These are phyloP conservation scores for Piloderma croceum DNA, from an alignment of 768 basidiomycete genomes.

Conservation along the genomic window DNA sequence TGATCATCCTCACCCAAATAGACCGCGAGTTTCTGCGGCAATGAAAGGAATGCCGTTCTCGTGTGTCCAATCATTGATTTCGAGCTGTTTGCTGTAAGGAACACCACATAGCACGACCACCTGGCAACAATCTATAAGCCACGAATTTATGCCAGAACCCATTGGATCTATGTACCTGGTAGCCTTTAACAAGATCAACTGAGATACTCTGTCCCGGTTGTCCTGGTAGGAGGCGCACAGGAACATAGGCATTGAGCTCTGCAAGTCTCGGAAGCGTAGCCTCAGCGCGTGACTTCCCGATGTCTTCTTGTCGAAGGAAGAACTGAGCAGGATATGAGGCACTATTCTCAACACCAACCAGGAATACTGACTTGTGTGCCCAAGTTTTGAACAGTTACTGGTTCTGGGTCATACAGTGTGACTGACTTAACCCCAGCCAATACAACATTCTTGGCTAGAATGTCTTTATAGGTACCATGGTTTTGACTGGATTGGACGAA, in stretches of 20 bases:
- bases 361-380: constrained; percentile 73
- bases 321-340: constrained; percentile 50
- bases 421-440: constrained; percentile 98
- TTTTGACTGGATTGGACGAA: constrained; percentile 2
- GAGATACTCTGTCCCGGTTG: constrained; percentile 70
- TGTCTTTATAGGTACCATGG: constrained; percentile 8
- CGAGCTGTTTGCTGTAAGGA: constrained; percentile 74
- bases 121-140: constrained; percentile 32
- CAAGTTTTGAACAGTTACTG: constrained; percentile 81
- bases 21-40: constrained; percentile 82
- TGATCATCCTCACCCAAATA: constrained; percentile 71
- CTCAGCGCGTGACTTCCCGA: constrained; percentile 83
- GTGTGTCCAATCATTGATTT: constrained; percentile 96
- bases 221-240: constrained; percentile 83
- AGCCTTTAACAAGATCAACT: constrained; percentile 76
- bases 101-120: constrained; percentile 85
- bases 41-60: constrained; percentile 86
- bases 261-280: constrained; percentile 85
- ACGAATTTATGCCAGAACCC: constrained; percentile 3
- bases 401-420: constrained; percentile 90
- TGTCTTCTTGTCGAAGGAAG: constrained; percentile 82
- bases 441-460: constrained; percentile 90
- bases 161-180: constrained; percentile 72
- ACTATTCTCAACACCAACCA: constrained; percentile 8
- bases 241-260: constrained; percentile 94